Evolutionary conservation across 805 yeast species (phyloP).

Genomic region (Candida sakaeoensis): DNA sequence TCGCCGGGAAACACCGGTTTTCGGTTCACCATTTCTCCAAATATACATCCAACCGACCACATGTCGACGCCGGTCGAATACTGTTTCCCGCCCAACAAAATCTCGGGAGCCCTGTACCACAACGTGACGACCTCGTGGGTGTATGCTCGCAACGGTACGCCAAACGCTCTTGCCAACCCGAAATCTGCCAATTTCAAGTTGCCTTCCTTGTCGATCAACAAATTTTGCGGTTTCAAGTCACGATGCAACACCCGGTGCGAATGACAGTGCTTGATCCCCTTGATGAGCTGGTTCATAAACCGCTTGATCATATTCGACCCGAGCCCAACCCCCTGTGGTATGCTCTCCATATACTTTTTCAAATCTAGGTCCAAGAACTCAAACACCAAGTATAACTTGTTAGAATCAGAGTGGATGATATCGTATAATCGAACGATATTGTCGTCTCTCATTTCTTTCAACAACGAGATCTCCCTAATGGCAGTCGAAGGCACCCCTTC

Average conservation of each 20-base stretch:
- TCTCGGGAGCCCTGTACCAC: constrained; percentile 98
- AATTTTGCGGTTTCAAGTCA: constrained; percentile 94
- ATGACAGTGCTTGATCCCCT: constrained; percentile 91
- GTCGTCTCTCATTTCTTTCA: constrained; percentile 91
- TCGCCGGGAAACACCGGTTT: constrained; percentile 96
- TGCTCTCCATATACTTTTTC: constrained; percentile 94
- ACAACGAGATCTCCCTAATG: constrained; percentile 88
- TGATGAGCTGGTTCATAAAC: constrained; percentile 86
- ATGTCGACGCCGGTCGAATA: constrained; percentile 97
- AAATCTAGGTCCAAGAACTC: constrained; percentile 93
- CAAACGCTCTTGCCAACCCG: constrained; percentile 95
- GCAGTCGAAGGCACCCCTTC: constrained; percentile 99
- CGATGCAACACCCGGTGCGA: constrained; percentile 92
- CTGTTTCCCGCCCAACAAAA: constrained; percentile 91
- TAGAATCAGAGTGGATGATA: constrained; percentile 91
- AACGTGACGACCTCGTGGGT: constrained; percentile 97
- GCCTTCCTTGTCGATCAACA: constrained; percentile 92
- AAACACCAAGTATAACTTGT: constrained; percentile 87
- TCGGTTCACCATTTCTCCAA: constrained; percentile 96
- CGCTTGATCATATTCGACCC: constrained; percentile 89
- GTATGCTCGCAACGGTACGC: constrained; percentile 93
- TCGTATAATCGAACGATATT: constrained; percentile 89
- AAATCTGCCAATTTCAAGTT: constrained; percentile 77
- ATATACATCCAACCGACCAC: constrained; percentile 94
- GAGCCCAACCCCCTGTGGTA: constrained; percentile 85